Conservation (phyloP, 2,329 filamentous ascomycete genomes). For the Spiromastix sp. region DNA sequence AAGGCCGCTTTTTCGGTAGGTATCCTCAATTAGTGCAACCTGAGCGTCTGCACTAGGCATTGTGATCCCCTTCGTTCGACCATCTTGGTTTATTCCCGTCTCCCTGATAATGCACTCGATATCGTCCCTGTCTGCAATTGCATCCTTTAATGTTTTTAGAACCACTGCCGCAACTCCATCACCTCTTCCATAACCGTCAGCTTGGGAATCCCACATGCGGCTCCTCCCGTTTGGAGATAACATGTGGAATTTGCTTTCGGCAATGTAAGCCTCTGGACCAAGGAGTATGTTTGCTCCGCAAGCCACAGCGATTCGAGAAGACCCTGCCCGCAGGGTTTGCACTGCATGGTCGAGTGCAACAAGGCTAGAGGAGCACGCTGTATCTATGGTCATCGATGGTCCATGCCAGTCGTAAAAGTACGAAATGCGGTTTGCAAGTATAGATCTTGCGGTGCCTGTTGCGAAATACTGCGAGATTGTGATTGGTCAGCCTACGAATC, state of each 20-base stretch:
- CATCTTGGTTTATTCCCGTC: conserved; percentile 27
- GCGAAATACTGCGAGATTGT: conserved; percentile 9
- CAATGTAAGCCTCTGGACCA: conserved; percentile 22
- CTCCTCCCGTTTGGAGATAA: conserved; percentile 44
- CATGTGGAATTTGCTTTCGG: conserved; percentile 27
- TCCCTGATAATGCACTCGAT: conserved; percentile 32
- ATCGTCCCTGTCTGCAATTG: conserved; percentile 36
- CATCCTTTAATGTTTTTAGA: conserved; percentile 40
- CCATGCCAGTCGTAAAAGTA: conserved; percentile 32
- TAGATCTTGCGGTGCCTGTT: conserved; percentile 24
- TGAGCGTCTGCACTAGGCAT: conserved; percentile 29
- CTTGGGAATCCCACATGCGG: conserved; percentile 37
- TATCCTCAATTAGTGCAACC: conserved; percentile 26
- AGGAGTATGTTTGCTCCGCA: conserved; percentile 19
- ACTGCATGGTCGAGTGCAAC: conserved; percentile 26
- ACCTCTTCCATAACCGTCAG: conserved; percentile 42
- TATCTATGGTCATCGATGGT: conserved; percentile 35
- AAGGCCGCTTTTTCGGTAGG: conserved; percentile 30
- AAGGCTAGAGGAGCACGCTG: conserved; percentile 35
- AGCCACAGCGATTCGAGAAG: conserved; percentile 18
- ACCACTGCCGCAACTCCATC: conserved; percentile 43
- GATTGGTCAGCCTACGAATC: neutral
- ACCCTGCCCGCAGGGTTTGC: conserved; percentile 19
- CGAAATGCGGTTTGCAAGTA: conserved; percentile 30
- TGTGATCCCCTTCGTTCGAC: conserved; percentile 25